These are phyloP conservation scores for Dissophora globulifera DNA, from an alignment of 192 early-diverging fungal species.

Conservation along the genomic window DNA sequence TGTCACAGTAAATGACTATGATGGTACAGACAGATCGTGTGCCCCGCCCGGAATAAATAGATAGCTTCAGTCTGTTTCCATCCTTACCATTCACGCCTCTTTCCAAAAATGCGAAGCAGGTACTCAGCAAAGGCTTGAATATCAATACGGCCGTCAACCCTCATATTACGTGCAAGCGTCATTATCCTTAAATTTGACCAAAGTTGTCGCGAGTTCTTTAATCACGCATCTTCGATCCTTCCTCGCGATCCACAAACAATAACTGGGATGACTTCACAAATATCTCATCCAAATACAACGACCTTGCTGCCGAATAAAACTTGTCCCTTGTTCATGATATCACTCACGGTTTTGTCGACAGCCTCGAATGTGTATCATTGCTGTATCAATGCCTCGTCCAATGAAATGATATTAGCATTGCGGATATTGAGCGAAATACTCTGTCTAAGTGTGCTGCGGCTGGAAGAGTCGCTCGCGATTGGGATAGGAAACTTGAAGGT, in stretches of 20 bases:
- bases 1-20: too few species aligned
- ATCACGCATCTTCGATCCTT: background rate
- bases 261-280: conserved; percentile 37
- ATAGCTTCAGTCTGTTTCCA: too few species aligned
- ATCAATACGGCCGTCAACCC: background rate
- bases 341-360: conserved; percentile 13
- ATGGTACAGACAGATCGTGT: too few species aligned
- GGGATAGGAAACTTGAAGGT: conserved; percentile 46
- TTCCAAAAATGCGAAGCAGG: background rate
- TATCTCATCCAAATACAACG: conserved; percentile 45
- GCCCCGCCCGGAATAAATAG: too few species aligned
- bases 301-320: conserved; percentile 18
- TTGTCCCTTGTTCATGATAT: conserved; percentile 12
- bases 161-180: background rate
- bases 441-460: conserved; percentile 3
- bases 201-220: conserved; percentile 2
- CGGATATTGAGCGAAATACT: background rate
- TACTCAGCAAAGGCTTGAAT: background rate
- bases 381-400: conserved; percentile 51
- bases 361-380: conserved; percentile 25
- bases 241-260: conserved; percentile 3
- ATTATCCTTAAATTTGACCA: background rate
- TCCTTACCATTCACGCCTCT: conserved; percentile 2
- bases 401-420: conserved; percentile 27
- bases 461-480: conserved; percentile 1